Percentiles rank a stretch among this genome's conserved stretches.
These are phyloP conservation scores for Hypocrella siamensis DNA, from an alignment of 2,329 filamentous ascomycete genomes.

Conservation along the genomic window DNA sequence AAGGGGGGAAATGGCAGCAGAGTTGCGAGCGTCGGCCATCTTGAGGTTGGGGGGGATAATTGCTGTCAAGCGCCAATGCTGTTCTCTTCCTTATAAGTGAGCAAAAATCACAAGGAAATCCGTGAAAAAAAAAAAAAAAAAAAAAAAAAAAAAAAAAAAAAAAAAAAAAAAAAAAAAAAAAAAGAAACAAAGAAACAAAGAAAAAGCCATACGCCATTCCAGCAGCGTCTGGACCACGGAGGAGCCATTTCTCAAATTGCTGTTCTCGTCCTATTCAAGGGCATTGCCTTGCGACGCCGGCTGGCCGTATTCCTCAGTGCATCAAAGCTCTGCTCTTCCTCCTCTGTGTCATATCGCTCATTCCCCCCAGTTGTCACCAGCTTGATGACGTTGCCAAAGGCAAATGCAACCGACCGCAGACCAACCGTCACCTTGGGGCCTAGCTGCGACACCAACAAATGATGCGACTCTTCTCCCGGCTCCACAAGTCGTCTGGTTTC, in stretches of 20 bases:
- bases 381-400: constrained; percentile 59
- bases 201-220: too few species aligned
- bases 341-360: constrained; percentile 41
- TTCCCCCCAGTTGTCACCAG: constrained; percentile 47
- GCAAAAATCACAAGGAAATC: too few species aligned
- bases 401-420: constrained; percentile 49
- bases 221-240: too few species aligned
- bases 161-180: too few species aligned
- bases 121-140: too few species aligned
- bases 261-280: constrained; percentile 8
- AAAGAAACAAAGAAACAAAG: too few species aligned
- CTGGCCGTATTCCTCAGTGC: constrained; percentile 18
- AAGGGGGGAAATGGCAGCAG: background rate
- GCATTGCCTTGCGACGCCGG: constrained; percentile 20
- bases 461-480: constrained; percentile 24
- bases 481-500: constrained; percentile 29
- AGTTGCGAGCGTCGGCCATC: too few species aligned
- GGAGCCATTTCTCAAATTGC: constrained; percentile 1
- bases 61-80: too few species aligned
- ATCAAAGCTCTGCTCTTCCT: constrained; percentile 13
- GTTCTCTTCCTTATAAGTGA: too few species aligned
- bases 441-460: constrained; percentile 48
- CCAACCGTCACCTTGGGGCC: constrained; percentile 52
- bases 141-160: too few species aligned
- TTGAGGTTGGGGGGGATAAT: too few species aligned